Evolutionary conservation across 2,329 filamentous ascomycete genomes (phyloP), one percentile per base, ranked within the genome.

Genomic region (Ophiocordyceps sinensis): DNA sequence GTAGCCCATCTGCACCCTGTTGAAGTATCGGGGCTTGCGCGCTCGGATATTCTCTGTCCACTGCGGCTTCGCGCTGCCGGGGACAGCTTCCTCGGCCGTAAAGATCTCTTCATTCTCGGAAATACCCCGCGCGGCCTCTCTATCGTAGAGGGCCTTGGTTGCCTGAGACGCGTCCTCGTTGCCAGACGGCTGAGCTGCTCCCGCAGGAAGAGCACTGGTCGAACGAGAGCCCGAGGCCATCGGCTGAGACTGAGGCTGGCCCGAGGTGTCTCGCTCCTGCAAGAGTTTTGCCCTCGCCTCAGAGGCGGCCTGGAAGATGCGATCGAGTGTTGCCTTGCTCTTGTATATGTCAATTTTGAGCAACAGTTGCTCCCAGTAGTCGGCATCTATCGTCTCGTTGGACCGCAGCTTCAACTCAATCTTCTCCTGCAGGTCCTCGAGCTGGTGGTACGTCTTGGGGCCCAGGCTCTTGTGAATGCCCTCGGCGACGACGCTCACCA

Each of bases 1-100:
- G 61, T 96, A 98, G 41, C 91, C 91, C 85, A 95, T 95, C 61
- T 94, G 88, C 37, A 96, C 88, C 34, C 91, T 82, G 58, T 96
- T 96, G 72, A 98, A 98, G 64, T 95, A 96, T 45, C 83, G 78
- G 12, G 91, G 91, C 63, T 96, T 98, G 47, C 91, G 77, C 8
- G 89, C 87, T 32, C 82, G 77, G 60, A 94, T 83, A 61, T 89
- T 87, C 56, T 79, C 77, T 6, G 82, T 79, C 87, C 87, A 94
- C 48, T 79, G 75, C 4, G 85, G 81, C 49, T 77, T 77, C 3
- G 73, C 66, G n/a, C 48, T 45, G 14, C 48, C 47, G 28, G 71
- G 66, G 23, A 94, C 78, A 34, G 80, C 73, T 62, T 94, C 91
- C 63, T 98, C 91, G 9, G 80, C 85, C 0, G 85, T 79, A 54